A percentile compares a stretch with the other conserved stretches of the same genome.
These are phyloP conservation scores for Exophiala mesophila DNA, from an alignment of 2,329 filamentous ascomycete species.

Conservation along the genomic window DNA sequence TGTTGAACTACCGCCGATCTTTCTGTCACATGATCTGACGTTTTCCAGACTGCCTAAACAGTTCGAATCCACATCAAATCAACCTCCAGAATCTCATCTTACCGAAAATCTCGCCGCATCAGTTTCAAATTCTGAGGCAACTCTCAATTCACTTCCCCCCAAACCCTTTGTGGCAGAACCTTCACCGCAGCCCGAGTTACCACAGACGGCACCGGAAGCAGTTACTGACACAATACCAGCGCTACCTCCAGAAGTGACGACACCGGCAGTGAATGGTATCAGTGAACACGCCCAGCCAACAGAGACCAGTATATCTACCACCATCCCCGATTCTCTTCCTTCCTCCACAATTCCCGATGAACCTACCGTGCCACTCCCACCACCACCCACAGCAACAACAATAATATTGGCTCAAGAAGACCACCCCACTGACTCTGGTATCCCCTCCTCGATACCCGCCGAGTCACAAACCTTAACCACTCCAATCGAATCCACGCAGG, in stretches of 20 bases:
- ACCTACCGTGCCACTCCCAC: conserved; percentile 9
- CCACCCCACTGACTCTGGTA: conserved; percentile 15
- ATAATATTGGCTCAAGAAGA: too few species aligned
- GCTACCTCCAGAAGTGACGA: conserved; percentile 4
- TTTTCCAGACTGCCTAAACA: conserved; percentile 23
- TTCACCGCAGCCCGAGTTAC: conserved; percentile 5
- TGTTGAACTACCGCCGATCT: conserved; percentile 8
- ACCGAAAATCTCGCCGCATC: conserved; percentile 22
- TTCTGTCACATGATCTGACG: conserved; percentile 8
- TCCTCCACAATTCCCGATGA: not conserved
- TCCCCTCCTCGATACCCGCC: conserved; percentile 22
- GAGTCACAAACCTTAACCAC: conserved; percentile 19
- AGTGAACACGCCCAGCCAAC: conserved; percentile 3
- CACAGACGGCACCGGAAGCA: conserved; percentile 8
- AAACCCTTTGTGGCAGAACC: conserved; percentile 8
- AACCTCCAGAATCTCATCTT: conserved; percentile 20
- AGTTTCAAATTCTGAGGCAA: conserved; percentile 24
- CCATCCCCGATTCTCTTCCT: conserved; percentile 20
- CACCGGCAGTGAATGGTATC: conserved; percentile 11
- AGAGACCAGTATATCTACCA: not conserved
- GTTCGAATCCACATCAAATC: conserved; percentile 24
- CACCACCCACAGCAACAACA: not conserved
- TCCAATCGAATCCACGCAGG: conserved; percentile 14
- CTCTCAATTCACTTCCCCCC: conserved; percentile 6
- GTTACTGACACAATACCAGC: conserved; percentile 6